These are phyloP conservation scores for Trichoderma pleuroti DNA, from an alignment of 2,329 filamentous ascomycete species.

Conservation along the genomic window DNA sequence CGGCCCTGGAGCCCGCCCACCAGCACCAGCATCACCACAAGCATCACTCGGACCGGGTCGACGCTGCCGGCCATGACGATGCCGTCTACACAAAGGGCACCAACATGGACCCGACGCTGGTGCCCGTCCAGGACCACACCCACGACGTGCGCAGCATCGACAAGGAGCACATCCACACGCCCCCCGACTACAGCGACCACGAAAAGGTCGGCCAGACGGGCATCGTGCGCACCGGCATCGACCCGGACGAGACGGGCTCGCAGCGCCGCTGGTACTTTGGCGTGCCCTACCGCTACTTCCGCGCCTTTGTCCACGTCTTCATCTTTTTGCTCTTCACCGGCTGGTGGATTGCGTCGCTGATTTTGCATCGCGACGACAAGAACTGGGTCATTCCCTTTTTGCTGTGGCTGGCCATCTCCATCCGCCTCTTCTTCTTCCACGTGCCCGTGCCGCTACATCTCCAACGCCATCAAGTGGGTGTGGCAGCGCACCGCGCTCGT, in stretches of 20 bases:
- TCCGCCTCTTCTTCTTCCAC: constrained; percentile 72
- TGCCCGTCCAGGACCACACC: constrained; percentile 31
- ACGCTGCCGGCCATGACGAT: constrained; percentile 37
- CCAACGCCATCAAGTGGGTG: constrained; percentile 60
- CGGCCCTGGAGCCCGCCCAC: constrained; percentile 36
- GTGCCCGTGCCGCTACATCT: constrained; percentile 65
- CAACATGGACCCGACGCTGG: constrained; percentile 34
- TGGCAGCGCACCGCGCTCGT: constrained; percentile 65
- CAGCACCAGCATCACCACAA: constrained; percentile 44
- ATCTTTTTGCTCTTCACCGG: constrained; percentile 45
- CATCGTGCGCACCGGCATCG: constrained; percentile 30
- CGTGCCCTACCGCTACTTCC: constrained; percentile 43
- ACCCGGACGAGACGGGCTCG: constrained; percentile 24
- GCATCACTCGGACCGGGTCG: constrained; percentile 39
- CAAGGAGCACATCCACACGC: constrained; percentile 25
- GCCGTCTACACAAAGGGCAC: constrained; percentile 46
- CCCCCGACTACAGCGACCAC: constrained; percentile 39
- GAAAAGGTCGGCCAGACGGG: constrained; percentile 36
- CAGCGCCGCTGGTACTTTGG: constrained; percentile 26
- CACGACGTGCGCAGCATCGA: constrained; percentile 27
- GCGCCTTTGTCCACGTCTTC: constrained; percentile 45
- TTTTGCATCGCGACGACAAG: constrained; percentile 66
- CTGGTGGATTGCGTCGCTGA: constrained; percentile 75
- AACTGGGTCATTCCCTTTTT: constrained; percentile 86
- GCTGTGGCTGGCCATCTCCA: constrained; percentile 68